Conservation (phyloP, 352 stramenopile species). For the Phytophthora rubi region DNA sequence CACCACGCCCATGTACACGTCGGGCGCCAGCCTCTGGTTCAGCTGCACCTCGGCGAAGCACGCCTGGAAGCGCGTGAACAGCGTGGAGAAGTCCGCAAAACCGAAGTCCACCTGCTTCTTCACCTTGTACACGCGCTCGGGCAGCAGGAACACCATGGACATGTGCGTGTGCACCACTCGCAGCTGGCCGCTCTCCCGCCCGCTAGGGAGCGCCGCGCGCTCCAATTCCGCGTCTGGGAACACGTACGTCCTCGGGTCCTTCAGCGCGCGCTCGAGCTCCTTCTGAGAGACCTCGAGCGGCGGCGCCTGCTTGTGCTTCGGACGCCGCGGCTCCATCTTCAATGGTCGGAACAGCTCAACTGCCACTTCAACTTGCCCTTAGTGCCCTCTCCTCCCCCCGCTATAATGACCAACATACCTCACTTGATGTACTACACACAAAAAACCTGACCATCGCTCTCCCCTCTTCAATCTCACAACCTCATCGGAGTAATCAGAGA, state of each 20-base stretch:
- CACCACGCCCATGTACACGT: constrained; percentile 74
- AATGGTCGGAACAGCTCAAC: constrained; percentile 1
- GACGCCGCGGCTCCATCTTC: constrained; percentile 62
- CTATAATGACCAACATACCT: too few species aligned
- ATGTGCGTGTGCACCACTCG: constrained; percentile 74
- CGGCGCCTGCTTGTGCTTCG: constrained; percentile 72
- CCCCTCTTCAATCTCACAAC: constrained; percentile 28
- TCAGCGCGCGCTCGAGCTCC: constrained; percentile 57
- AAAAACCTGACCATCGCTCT: not conserved
- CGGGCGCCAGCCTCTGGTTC: constrained; percentile 67
- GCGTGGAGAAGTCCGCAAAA: constrained; percentile 76
- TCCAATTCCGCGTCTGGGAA: constrained; percentile 21
- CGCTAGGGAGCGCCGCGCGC: constrained; percentile 33
- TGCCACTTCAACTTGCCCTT: constrained; percentile 14
- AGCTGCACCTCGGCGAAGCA: constrained; percentile 77
- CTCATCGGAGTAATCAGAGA: constrained; percentile 33
- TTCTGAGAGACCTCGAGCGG: constrained; percentile 48
- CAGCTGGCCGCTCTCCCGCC: constrained; percentile 19
- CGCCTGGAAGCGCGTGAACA: constrained; percentile 76
- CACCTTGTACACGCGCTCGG: constrained; percentile 71
- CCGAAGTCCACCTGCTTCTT: constrained; percentile 82
- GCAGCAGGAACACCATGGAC: constrained; percentile 74
- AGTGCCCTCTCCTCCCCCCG: too few species aligned
- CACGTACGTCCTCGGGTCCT: constrained; percentile 40
- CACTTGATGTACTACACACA: not conserved